These are phyloP conservation scores for Casuarina cunninghamiana DNA, from an alignment of 306 rosid species.

Conservation along the genomic window DNA sequence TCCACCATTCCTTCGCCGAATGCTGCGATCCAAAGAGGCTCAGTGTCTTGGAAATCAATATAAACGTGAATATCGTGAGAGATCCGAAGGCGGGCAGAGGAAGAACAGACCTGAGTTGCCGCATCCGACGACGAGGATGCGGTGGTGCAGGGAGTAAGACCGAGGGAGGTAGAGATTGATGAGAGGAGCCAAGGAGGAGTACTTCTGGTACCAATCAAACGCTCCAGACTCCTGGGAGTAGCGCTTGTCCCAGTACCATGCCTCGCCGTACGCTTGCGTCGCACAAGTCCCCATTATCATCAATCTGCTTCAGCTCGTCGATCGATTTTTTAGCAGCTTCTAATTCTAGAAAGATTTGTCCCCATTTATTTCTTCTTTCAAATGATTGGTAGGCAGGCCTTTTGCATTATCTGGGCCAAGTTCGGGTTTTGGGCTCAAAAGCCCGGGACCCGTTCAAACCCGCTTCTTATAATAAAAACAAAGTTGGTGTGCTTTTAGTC, in stretches of 20 bases:
- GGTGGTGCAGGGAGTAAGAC: slow-evolving; percentile 14
- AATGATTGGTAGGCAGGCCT: neutral
- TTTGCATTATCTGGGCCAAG: neutral
- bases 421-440: neutral
- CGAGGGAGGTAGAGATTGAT: slow-evolving; percentile 59
- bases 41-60: neutral
- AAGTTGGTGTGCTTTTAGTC: neutral
- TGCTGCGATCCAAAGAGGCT: slow-evolving; percentile 31
- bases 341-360: neutral
- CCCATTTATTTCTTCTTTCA: neutral
- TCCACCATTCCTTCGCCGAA: slow-evolving; percentile 78
- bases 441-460: neutral
- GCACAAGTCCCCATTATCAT: slow-evolving; percentile 37
- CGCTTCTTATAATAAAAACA: neutral
- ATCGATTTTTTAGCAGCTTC: neutral
- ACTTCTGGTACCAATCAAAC: slow-evolving; percentile 93
- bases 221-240: slow-evolving; percentile 66
- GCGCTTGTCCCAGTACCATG: slow-evolving; percentile 88
- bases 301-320: neutral
- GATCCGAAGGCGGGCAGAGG: neutral
- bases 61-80: neutral
- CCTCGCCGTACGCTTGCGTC: slow-evolving; percentile 79
- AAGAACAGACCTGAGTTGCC: slow-evolving; percentile 65
- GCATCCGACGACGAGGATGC: slow-evolving; percentile 72
- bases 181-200: slow-evolving; percentile 65